A percentile compares a stretch with the other conserved stretches of the same genome.
These are phyloP conservation scores for Apiospora marii DNA, from an alignment of 2,329 filamentous ascomycete species.

Conservation along the genomic window DNA sequence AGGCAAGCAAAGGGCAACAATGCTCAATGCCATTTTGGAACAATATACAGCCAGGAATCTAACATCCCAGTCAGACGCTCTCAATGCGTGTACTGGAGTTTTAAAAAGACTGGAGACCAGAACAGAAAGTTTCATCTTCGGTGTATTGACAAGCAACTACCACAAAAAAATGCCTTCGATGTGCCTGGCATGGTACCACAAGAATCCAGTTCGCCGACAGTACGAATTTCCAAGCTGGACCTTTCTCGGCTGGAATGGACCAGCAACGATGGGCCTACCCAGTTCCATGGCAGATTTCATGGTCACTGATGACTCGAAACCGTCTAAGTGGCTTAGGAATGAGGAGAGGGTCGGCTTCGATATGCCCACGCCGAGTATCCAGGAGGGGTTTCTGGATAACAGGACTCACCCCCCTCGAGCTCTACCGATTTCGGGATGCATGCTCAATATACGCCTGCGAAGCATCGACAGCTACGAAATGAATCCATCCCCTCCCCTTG, in stretches of 20 bases:
- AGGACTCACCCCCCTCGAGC: too few species aligned
- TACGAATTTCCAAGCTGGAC: background rate
- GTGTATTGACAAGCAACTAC: background rate
- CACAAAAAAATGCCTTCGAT: too few species aligned
- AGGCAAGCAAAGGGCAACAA: background rate
- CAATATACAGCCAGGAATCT: background rate
- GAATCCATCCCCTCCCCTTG: background rate
- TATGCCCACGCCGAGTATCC: too few species aligned
- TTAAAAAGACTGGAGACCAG: background rate
- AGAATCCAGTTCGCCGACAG: background rate
- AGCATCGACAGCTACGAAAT: background rate
- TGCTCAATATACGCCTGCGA: background rate
- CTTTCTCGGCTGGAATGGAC: background rate
- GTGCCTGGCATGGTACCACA: background rate
- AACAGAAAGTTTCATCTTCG: background rate
- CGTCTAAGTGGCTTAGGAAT: too few species aligned
- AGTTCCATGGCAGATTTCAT: too few species aligned
- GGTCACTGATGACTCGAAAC: too few species aligned
- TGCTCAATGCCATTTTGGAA: background rate
- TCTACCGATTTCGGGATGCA: too few species aligned
- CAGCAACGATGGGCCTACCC: background rate
- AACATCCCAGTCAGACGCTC: background rate
- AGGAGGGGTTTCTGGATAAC: too few species aligned
- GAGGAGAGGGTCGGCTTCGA: too few species aligned
- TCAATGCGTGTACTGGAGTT: background rate